A percentile compares a stretch with the other conserved stretches of the same genome.
These are phyloP conservation scores for Aspergillus ibericus DNA, from an alignment of 2,329 filamentous ascomycete species.

Conservation along the genomic window DNA sequence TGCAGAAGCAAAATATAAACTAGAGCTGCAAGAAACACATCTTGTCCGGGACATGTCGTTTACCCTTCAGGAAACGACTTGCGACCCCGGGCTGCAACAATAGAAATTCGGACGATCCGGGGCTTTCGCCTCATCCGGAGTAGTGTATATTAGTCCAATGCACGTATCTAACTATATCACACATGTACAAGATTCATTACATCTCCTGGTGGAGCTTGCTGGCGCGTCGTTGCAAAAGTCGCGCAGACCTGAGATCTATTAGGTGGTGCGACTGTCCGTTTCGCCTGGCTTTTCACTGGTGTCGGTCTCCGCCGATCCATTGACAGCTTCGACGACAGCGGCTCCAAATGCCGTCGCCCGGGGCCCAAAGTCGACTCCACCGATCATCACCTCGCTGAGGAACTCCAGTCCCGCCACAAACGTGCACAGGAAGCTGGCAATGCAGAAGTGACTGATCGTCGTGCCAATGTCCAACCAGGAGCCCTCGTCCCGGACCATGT, in stretches of 20 bases:
- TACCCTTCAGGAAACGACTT: background rate
- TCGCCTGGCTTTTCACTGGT: background rate
- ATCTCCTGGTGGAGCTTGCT: background rate
- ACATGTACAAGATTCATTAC: constrained; percentile 11
- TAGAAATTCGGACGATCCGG: background rate
- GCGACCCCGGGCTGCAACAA: background rate
- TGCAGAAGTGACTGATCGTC: constrained; percentile 92
- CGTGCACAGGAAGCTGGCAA: constrained; percentile 83
- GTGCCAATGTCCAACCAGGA: constrained; percentile 97
- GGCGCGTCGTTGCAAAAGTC: background rate
- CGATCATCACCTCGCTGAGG: constrained; percentile 78
- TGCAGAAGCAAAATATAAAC: background rate
- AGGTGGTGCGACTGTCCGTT: background rate
- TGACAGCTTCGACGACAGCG: constrained; percentile 22
- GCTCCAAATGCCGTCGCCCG: constrained; percentile 15
- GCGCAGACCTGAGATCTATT: background rate
- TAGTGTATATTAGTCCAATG: background rate
- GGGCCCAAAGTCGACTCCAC: constrained; percentile 65
- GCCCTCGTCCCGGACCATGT: constrained; percentile 93
- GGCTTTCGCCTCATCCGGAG: background rate
- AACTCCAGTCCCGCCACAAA: constrained; percentile 89
- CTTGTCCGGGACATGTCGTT: background rate
- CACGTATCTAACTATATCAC: constrained; percentile 13
- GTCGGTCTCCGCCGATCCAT: constrained; percentile 9
- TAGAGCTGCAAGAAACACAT: background rate